A percentile compares a stretch with the other conserved stretches of the same genome.
These are phyloP conservation scores for Thelonectria rubi DNA, from an alignment of 2,329 filamentous ascomycete species.

Conservation along the genomic window DNA sequence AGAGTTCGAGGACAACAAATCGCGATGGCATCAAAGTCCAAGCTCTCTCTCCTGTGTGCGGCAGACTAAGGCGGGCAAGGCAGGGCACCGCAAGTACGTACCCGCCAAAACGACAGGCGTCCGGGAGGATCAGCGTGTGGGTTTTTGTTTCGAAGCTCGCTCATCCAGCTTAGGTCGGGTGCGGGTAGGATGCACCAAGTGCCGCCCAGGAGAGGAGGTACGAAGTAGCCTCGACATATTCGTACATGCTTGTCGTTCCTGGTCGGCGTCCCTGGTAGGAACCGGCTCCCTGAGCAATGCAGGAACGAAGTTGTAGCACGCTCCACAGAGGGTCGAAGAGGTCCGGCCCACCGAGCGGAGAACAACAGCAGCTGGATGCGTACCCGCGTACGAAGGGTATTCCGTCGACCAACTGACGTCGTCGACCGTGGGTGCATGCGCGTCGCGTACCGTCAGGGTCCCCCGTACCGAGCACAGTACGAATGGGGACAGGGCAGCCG, in stretches of 20 bases:
- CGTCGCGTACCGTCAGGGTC: slow-evolving; percentile 18
- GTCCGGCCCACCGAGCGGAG: slow-evolving; percentile 28
- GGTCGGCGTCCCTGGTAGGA: slow-evolving; percentile 27
- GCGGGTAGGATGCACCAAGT: slow-evolving; percentile 9
- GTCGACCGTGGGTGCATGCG: slow-evolving; percentile 22
- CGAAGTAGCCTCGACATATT: not conserved
- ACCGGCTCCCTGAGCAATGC: slow-evolving; percentile 40
- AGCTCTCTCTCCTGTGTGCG: slow-evolving; percentile 20
- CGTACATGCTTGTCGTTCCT: slow-evolving; percentile 26
- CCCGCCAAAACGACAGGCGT: slow-evolving; percentile 26
- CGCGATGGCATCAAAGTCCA: slow-evolving; percentile 19
- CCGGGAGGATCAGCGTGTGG: slow-evolving; percentile 32
- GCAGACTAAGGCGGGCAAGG: slow-evolving; percentile 20
- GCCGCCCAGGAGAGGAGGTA: slow-evolving; percentile 19
- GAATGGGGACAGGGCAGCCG: not conserved
- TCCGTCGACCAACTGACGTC: slow-evolving; percentile 31
- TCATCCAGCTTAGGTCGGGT: slow-evolving; percentile 24
- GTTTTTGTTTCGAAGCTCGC: slow-evolving; percentile 31
- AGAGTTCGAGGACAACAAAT: slow-evolving; percentile 22
- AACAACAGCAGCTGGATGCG: slow-evolving; percentile 20
- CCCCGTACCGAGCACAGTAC: slow-evolving; percentile 21
- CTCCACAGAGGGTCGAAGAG: slow-evolving; percentile 32
- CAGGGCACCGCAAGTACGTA: slow-evolving; percentile 25
- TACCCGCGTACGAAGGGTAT: slow-evolving; percentile 8
- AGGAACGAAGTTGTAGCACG: slow-evolving; percentile 41